phyloP scores from a whole-genome alignment of 352 stramenopile species.

The Globisporangium alternatum region DNA sequence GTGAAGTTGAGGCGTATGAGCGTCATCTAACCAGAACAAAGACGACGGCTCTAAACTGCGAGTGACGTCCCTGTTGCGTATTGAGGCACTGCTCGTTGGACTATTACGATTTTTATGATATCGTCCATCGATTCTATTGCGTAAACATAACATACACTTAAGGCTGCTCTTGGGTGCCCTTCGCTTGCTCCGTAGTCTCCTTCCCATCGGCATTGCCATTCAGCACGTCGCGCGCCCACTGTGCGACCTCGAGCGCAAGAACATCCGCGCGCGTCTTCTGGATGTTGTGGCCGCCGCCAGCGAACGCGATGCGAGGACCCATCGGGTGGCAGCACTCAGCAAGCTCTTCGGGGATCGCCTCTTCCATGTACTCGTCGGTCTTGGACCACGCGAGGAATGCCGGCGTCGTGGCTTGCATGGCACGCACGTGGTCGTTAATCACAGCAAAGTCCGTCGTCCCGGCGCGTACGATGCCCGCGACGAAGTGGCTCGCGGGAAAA shows the following conservation, averaged over 20 bases:
- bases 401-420: conserved; percentile 20
- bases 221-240: conserved; percentile 27
- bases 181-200: background rate
- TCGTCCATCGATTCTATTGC: background rate
- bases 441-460: conserved; percentile 42
- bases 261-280: conserved; percentile 51
- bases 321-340: conserved; percentile 21
- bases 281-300: conserved; percentile 48
- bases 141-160: background rate
- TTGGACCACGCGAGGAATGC: conserved; percentile 42
- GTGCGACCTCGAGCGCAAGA: conserved; percentile 20
- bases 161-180: background rate
- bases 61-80: no score
- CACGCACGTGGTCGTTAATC: conserved; percentile 31
- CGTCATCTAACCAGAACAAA: no score
- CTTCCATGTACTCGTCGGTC: conserved; percentile 51
- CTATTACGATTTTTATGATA: no score
- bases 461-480: conserved; percentile 36
- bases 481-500: conserved; percentile 28
- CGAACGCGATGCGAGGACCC: conserved; percentile 38
- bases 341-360: conserved; percentile 35
- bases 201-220: background rate
- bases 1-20: no score
- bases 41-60: no score
- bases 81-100: no score